phyloP scores from a whole-genome alignment of 495 filamentous ascomycete species.

The Lophium mytilinum region DNA sequence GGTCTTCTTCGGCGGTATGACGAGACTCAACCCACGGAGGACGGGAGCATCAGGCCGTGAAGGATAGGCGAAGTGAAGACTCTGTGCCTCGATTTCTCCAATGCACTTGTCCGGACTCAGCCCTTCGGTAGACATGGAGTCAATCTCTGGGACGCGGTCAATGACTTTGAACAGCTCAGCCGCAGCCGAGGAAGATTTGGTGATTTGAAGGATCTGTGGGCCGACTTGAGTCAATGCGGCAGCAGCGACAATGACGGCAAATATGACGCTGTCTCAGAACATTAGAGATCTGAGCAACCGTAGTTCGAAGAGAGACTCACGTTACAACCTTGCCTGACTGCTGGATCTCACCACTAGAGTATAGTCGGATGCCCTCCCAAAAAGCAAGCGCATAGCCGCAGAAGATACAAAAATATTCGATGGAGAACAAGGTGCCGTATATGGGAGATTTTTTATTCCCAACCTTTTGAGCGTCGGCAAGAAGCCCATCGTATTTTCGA shows the following conservation, averaged over 20 bases:
- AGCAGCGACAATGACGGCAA: slow-evolving; percentile 27
- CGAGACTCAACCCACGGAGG: slow-evolving; percentile 19
- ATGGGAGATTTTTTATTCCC: slow-evolving; percentile 26
- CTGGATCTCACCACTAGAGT: slow-evolving; percentile 22
- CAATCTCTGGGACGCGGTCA: background rate
- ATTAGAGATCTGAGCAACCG: slow-evolving; percentile 34
- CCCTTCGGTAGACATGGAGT: background rate
- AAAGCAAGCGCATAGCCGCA: slow-evolving; percentile 25
- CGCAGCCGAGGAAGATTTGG: slow-evolving; percentile 25
- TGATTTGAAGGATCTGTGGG: slow-evolving; percentile 19
- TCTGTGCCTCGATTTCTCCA: slow-evolving; percentile 25
- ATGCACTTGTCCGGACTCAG: background rate
- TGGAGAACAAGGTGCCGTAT: slow-evolving; percentile 25
- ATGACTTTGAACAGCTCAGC: slow-evolving; percentile 26
- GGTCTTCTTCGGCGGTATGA: slow-evolving; percentile 24
- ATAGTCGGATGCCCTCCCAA: slow-evolving; percentile 29
- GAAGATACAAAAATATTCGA: slow-evolving; percentile 26
- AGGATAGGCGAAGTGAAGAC: slow-evolving; percentile 29
- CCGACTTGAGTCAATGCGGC: slow-evolving; percentile 21
- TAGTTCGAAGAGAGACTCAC: background rate
- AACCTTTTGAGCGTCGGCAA: slow-evolving; percentile 18
- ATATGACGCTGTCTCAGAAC: slow-evolving; percentile 17
- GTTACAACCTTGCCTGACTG: slow-evolving; percentile 26
- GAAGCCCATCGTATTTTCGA: slow-evolving; percentile 1
- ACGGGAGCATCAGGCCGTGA: slow-evolving; percentile 20